Conservation (phyloP, 31 red algal species). For the Bonnemaisonia californica region DNA sequence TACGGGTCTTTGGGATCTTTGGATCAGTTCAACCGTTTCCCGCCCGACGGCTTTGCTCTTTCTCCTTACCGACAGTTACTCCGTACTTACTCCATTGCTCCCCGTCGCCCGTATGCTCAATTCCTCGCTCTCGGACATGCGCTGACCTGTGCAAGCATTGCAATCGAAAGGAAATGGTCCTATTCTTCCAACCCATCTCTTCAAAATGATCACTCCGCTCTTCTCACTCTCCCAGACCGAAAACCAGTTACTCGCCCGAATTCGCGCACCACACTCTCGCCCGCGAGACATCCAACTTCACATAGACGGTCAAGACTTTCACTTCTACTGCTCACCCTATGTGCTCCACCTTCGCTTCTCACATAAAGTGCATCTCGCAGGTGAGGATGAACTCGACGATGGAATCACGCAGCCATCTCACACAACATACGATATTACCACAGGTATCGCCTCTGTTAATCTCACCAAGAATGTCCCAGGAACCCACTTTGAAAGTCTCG, state of each 20-base stretch:
- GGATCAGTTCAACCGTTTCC: too few species aligned
- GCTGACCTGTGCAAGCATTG: background rate
- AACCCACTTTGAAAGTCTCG: slow-evolving; percentile 18
- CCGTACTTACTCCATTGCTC: too few species aligned
- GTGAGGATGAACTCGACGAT: background rate
- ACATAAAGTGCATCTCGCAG: slow-evolving; percentile 3
- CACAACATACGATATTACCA: slow-evolving; percentile 12
- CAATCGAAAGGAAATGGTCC: background rate
- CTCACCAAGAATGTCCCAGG: background rate
- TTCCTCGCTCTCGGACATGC: too few species aligned
- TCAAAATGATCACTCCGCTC: slow-evolving; percentile 24
- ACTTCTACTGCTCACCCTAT: slow-evolving; percentile 25
- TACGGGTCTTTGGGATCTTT: too few species aligned
- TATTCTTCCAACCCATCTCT: background rate
- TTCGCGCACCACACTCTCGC: slow-evolving; percentile 22
- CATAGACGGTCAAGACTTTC: slow-evolving; percentile 2
- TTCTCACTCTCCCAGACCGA: slow-evolving; percentile 21
- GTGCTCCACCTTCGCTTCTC: slow-evolving; percentile 12
- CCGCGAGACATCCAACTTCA: slow-evolving; percentile 16
- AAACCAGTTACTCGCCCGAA: background rate
- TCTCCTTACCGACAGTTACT: too few species aligned
- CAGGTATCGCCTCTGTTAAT: slow-evolving; percentile 16
- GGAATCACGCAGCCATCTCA: background rate
- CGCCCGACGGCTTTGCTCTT: too few species aligned
- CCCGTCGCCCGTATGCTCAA: too few species aligned